phyloP scores from a whole-genome alignment of 768 basidiomycete species.

The Suillus bovinus region DNA sequence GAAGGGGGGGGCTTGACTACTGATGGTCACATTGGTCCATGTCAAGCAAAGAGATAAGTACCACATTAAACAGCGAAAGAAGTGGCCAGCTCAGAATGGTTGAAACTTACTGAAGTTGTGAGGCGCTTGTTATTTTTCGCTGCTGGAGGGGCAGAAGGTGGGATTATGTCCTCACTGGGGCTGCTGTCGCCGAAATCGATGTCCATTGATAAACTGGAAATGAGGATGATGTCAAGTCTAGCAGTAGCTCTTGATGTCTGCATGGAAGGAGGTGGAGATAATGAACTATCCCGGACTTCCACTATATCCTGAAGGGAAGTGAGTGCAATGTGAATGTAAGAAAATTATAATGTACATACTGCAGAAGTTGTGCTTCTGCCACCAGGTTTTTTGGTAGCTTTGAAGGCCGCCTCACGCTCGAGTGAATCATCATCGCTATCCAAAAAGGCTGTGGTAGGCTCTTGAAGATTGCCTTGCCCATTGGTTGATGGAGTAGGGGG shows the following conservation, averaged over 20 bases:
- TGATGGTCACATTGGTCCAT: not conserved
- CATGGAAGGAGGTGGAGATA: not conserved
- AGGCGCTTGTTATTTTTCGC: not conserved
- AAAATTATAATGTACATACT: not conserved
- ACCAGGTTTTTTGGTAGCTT: not conserved
- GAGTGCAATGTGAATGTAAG: not conserved
- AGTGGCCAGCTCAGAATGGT: too few relatives aligned
- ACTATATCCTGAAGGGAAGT: not conserved
- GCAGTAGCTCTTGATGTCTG: not conserved
- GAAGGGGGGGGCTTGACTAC: too few relatives aligned
- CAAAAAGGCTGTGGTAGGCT: not conserved
- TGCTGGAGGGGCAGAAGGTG: not conserved
- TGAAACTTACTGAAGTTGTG: not conserved
- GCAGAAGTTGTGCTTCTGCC: not conserved
- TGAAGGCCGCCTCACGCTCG: not conserved
- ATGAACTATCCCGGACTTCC: not conserved
- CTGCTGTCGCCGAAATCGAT: not conserved
- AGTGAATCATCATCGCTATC: not conserved
- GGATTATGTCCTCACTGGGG: not conserved
- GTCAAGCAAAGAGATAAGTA: too few relatives aligned
- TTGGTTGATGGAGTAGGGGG: not conserved
- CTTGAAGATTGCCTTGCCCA: not conserved
- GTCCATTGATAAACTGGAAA: not conserved
- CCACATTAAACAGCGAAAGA: too few relatives aligned
- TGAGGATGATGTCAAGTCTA: not conserved